Base-by-base conservation (phyloP, 345 rosid species). In the Moringa oleifera region DNA sequence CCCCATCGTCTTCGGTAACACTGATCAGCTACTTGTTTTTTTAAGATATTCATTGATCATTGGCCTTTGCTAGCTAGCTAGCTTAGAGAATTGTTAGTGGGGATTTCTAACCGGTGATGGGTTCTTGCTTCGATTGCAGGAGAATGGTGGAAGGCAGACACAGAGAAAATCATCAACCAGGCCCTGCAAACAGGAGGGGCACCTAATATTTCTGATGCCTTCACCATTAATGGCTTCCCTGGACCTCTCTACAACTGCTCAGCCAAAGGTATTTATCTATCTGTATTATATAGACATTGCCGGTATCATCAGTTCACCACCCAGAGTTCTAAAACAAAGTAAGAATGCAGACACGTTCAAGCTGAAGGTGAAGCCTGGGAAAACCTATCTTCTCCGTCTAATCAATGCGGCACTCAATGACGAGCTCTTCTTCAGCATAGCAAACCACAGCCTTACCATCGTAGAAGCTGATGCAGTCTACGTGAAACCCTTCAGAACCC, bases 171-270 rank as follows among this genome's bases (percentile, higher is more conserved):
- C 25, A 83, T 85, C 46, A 79, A 23, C 20, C 88, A 80, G 53
- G 80, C 91, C 57, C 77, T 83, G 23, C 76, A 77, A 25, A 81
- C 78, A 1, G 88, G 91, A 28, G 79, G 4, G 20, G 82, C 69
- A 13, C 85, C 90, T 16, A 85, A 82, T 72, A 84, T 80, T 25
- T 85, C 91, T 1, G 83, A 85, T 58, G 84, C 91, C 25, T 83
- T 71, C 62, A 80, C 88, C 54, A 67, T 85, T 31, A 80, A 85
- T 64, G 85, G 90, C 12, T 71, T 81, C 36, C 86, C 89, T 21
- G 91, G 91, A 25, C 86, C 77, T 21, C 72, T 83, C 25, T 85
- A 85, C 60, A 85, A 83, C 51, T 85, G 91, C 57, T 83, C 88
- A 20, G 53, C 88, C n/a, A 70, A 83, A 56, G 86, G 91, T 82